Base-by-base conservation (phyloP, 768 basidiomycete species). In the Tricholoma sp. region DNA sequence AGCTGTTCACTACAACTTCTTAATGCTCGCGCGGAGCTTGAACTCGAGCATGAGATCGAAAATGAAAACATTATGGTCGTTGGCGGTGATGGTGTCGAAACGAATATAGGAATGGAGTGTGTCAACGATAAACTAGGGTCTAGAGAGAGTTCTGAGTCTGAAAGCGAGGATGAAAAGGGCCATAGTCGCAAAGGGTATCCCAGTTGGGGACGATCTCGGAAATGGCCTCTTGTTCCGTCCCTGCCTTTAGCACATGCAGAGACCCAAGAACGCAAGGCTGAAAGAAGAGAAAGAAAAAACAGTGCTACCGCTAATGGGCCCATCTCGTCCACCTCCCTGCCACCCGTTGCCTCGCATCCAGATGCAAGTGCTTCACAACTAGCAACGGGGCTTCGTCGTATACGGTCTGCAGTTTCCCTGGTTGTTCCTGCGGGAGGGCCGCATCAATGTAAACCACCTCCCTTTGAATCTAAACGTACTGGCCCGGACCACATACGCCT, bases 41-140 rank as follows among this genome's bases (percentile, higher is more conserved):
- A 74, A 28, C 75, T 93, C 15, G 87, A 84, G 56, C 67, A 80
- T 50, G 91, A 93, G 64, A 89, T 89, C 28, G 81, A 83, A 62
- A 88, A 77, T 58, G 83, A 84, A 37, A 77, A 80, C 8, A 75
- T 84, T 3, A 82, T 81, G 18, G 76, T 91, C 37, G 90, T 93
- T 12, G 75, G 84, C 51, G 88, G 88, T 29, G 90, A 91, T 65
- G 90, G 90, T 15, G 75, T 82, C 4, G 84, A 84, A 63, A 77
- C 72, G 15, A 73, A 71, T 36, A 62, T 69, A 28, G 73, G 72
- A 57, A 70, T 74, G 67, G 70, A 71, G 54, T 68, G 73, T 37
- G 70, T 77, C 61, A 69, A 77, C 59, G 72, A 72, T 57, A 63
- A 73, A 57, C 65, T 78, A 62, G 65, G 68, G 54, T 56, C 50